phyloP scores from a whole-genome alignment of 106 monocot genomes.

The Acorus calamus region DNA sequence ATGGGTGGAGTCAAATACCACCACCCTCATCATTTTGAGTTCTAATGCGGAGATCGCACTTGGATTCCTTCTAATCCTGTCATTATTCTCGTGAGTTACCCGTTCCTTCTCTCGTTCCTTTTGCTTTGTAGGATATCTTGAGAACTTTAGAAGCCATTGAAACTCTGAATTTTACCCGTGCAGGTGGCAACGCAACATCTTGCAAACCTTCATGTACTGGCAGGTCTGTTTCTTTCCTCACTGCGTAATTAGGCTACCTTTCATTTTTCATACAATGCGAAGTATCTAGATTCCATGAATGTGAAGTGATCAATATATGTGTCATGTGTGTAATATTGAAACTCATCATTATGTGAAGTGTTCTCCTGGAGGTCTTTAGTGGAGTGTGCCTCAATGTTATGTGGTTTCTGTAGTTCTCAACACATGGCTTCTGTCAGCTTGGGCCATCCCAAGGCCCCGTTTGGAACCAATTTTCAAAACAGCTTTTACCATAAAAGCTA shows the following conservation, averaged over 20 bases:
- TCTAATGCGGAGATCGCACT: constrained; percentile 76
- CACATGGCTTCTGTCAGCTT: too few species aligned
- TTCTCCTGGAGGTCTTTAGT: too few species aligned
- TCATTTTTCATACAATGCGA: background rate
- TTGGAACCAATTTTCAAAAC: too few species aligned
- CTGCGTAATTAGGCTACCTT: background rate
- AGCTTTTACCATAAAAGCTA: too few species aligned
- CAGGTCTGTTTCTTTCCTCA: constrained; percentile 39
- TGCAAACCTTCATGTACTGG: constrained; percentile 95
- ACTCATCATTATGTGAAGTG: too few species aligned
- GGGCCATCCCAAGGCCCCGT: too few species aligned
- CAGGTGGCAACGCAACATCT: constrained; percentile 85
- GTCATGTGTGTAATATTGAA: too few species aligned
- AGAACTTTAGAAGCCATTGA: background rate
- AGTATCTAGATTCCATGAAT: too few species aligned
- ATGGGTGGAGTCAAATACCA: constrained; percentile 72
- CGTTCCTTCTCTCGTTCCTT: background rate
- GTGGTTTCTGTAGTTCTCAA: too few species aligned
- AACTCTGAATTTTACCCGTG: constrained; percentile 11
- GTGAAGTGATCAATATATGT: too few species aligned
- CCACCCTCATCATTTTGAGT: constrained; percentile 52
- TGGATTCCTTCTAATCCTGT: constrained; percentile 72
- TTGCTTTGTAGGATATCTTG: constrained; percentile 1
- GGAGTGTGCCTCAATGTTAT: too few species aligned
- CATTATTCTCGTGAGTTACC: constrained; percentile 75